phyloP scores from a whole-genome alignment of 202 grass and related monocot genomes.

The Eragrostis tef region DNA sequence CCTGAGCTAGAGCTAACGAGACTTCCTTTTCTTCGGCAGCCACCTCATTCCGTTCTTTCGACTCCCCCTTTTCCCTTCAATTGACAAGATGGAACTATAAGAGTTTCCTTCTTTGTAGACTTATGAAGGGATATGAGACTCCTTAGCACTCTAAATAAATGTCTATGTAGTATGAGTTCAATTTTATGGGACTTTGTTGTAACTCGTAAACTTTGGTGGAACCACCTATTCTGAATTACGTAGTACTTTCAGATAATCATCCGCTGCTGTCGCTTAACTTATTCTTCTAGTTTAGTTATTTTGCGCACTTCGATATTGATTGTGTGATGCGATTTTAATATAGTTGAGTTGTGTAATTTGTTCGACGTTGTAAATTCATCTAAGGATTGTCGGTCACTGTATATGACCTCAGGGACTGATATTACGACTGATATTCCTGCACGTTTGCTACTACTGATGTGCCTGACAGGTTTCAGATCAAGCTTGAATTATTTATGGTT shows the following conservation, averaged over 20 bases:
- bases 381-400: conserved; percentile 30
- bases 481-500: conserved; percentile 59
- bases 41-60: conserved; percentile 30
- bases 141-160: conserved; percentile 59
- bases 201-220: conserved; percentile 61
- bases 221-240: conserved; percentile 42
- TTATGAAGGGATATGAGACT: conserved; percentile 62
- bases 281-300: conserved; percentile 29
- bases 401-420: neutral
- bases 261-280: conserved; percentile 25
- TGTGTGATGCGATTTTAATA: conserved; percentile 23
- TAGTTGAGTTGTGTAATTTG: conserved; percentile 33
- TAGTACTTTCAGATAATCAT: conserved; percentile 40
- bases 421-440: conserved; percentile 35
- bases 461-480: conserved; percentile 59
- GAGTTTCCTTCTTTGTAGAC: conserved; percentile 57
- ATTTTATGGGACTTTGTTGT: conserved; percentile 60
- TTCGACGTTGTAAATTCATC: conserved; percentile 33
- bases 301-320: conserved; percentile 26
- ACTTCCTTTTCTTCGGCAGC: conserved; percentile 45
- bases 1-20: conserved; percentile 82
- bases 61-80: conserved; percentile 43
- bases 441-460: conserved; percentile 33
- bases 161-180: conserved; percentile 64
- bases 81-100: conserved; percentile 56